Evolutionary conservation across 2,329 filamentous ascomycete species (phyloP), one percentile per base, ranked within the genome.

Genomic region (Sarocladiaceae sp.): DNA sequence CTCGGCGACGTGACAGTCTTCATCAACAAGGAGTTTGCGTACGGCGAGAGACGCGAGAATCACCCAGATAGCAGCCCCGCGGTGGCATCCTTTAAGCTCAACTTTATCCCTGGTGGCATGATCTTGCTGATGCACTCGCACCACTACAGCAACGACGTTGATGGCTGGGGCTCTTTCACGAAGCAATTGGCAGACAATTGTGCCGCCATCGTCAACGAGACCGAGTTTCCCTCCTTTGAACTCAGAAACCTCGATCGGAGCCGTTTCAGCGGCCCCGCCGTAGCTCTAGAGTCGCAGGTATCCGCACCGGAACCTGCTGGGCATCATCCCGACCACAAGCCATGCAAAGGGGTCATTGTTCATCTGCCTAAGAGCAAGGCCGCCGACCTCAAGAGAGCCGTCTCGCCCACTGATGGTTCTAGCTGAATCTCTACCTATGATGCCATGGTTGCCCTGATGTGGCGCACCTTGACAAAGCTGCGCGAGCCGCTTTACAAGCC

Each of bases 391-490:
- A 72, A 72, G 47, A 50, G 48, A 10, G 53, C 61, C 1, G 66
- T 65, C 0, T 53, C 40, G 1, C 62, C 65, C 0, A 40, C 52
- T 0, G 61, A 64, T 15, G 61, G 58, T 6, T 53, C 54, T 13
- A 13, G 26, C 1, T 68, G 66, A 65, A 60, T 72, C 43, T 70
- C 68, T 6, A 70, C 64, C 1, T 71, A 68, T 50, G 66, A 71
- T 44, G 66, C 67, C 16, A 56, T 65, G 45, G 55, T 56, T 3
- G 67, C 67, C 21, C 59, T 64, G 35, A 55, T 70, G 11, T 70
- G 67, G 66, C 64, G 67, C 10, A 53, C 54, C 6, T 47, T 68
- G 1, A 57, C 63, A 4, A 57, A 55, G 16, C 51, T 64, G 12
- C 62, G 67, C 6, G 58, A 59, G 4, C 55, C 56, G 1, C 15